Evolutionary conservation across 306 rosid species (phyloP).

Genomic region (Pueraria montana): DNA sequence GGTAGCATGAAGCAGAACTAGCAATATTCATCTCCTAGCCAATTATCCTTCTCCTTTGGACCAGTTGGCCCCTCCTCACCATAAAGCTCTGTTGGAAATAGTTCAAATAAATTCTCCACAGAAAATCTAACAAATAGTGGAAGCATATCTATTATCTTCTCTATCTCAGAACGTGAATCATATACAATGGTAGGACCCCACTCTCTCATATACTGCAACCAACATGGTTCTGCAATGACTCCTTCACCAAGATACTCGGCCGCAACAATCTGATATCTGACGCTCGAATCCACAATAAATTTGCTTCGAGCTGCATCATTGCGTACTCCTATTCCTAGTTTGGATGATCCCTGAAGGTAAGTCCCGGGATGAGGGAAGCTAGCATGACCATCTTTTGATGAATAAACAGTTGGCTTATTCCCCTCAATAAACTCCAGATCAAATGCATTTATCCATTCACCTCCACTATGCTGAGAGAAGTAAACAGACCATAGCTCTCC

Average conservation of each 20-base stretch:
- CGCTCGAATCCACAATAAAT: conserved; percentile 73
- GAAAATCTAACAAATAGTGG: conserved; percentile 86
- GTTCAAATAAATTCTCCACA: conserved; percentile 74
- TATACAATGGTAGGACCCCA: conserved; percentile 95
- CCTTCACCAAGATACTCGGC: conserved; percentile 90
- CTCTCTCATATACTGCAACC: conserved; percentile 96
- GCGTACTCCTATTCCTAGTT: conserved; percentile 81
- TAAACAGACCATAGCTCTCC: conserved; percentile 90
- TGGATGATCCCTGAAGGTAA: conserved; percentile 82
- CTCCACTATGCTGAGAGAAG: conserved; percentile 96
- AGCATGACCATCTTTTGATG: conserved; percentile 93
- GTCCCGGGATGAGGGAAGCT: conserved; percentile 90
- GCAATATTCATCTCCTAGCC: conserved; percentile 89
- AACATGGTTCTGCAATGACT: conserved; percentile 77
- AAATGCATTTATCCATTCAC: conserved; percentile 78
- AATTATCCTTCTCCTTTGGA: conserved; percentile 91
- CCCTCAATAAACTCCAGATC: conserved; percentile 79
- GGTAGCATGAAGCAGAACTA: conserved; percentile 41
- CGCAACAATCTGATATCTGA: conserved; percentile 72
- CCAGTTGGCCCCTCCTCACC: conserved; percentile 99
- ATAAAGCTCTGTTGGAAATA: conserved; percentile 90
- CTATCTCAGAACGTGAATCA: conserved; percentile 72
- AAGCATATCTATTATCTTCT: conserved; percentile 76
- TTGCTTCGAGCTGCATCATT: conserved; percentile 85
- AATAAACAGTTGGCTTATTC: conserved; percentile 78